Base-by-base conservation (phyloP, 1,284 basidiomycete species). In the Leccinum solheimii region DNA sequence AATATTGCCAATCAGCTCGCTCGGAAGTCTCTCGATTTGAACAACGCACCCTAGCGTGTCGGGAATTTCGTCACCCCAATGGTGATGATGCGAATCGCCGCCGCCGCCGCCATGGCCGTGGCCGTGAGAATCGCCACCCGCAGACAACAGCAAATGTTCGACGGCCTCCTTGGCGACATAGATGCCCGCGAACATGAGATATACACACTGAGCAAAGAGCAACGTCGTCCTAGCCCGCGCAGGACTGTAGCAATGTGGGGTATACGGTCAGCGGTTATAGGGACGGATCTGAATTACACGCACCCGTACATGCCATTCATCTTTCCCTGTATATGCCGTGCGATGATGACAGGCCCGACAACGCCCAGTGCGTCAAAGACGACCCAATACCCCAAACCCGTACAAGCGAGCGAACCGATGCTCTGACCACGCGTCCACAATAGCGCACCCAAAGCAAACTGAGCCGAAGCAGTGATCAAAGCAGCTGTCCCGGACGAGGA, bases 151-250 rank as follows among this genome's bases (percentile, higher is more conserved):
- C 38, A 94, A 73, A 72, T 94, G 92, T 75, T 95, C 94, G 3
- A 97, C 80, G 1, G 92, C 91, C 79, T 98, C 95, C 72, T 97
- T 98, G 71, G 92, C 94, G 26, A 97, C 90, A 75, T 97, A 98
- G 7, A 97, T 88, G 0, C 92, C 88, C 0, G 93, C 85, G 72
- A 98, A 97, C 72, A 96, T 86, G 59, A 98, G 81, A 76, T 95
- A 97, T 21, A 97, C 87, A 14, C 87, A 86, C 72, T 97, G 94
- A 1, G 92, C 86, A 70, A 98, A 98, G 68, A 94, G 86, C 6
- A 91, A 75, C 1, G 96, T 83, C 0, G 93, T 91, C 65, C 90
- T 86, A 53, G 92, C 72, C 3, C 95, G 86, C 6, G 86, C 84
- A 57, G 85, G 85, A 48, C 95, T 95, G 8, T 48, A 40, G 7